Evolutionary conservation across 2,329 filamentous ascomycete species (phyloP), one percentile per base, ranked within the genome.

Genomic region (Fusarium hostae): DNA sequence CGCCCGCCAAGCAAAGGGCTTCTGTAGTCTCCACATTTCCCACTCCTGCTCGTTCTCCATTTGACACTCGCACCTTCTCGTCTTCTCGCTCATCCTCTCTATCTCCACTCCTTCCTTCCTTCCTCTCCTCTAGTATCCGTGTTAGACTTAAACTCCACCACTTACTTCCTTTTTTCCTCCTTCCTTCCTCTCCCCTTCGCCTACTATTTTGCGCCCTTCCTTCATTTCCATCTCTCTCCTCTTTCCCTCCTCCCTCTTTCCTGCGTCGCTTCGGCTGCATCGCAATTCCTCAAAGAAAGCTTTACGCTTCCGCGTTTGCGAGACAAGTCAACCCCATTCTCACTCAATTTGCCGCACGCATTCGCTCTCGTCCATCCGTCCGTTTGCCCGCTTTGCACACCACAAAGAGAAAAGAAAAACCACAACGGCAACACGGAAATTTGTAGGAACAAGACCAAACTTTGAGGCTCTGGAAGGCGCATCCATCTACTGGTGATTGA

Each of bases 401-500:
- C 28, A 55, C 57, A 63, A 57, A 34, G 55, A 55, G 59, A 59
- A 66, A 56, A 52, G 26, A 32, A 76, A 73, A 56, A 60, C 50
- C 51, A 55, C 58, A 56, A 66, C 66, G 65, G 66, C 54, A 70
- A 71, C 28, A 50, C 59, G 64, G 73, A 66, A 71, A 71, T 63
- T 66, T 60, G 59, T 63, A 75, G 75, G 63, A 69, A 71, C 59
- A 69, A 73, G 63, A 66, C 63, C 66, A 63, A 55, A 63, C 35
- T 47, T 63, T 51, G 68, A 75, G 74, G 73, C 70, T 66, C 66
- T 72, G 73, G 74, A 78, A 77, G 73, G 75, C 75, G 76, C 72
- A 76, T 78, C 73, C 70, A 76, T 77, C 73, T 71, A 69, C 66
- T 70, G 62, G 76, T 75, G 75, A 76, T 74, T 75, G 75, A 76